phyloP scores from a whole-genome alignment of 768 basidiomycete genomes.

The Termitomyces sp. region DNA sequence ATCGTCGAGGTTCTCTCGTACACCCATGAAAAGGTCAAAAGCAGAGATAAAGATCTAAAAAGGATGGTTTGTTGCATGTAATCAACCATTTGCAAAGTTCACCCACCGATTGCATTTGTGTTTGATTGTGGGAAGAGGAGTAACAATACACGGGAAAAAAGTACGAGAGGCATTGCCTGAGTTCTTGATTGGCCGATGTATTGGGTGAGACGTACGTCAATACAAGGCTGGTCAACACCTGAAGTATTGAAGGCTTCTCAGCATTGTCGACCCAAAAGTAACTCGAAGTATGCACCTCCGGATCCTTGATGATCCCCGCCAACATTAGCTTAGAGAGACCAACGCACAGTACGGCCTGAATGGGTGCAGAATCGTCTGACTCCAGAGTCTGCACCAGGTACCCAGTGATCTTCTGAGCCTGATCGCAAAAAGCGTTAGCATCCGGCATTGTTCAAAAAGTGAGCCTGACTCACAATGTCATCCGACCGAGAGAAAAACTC shows the following conservation, averaged over 20 bases:
- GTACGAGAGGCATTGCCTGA: constrained; percentile 90
- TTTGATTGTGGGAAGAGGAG: constrained; percentile 76
- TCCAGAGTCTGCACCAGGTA: constrained; percentile 47
- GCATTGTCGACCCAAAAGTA: too few relatives aligned
- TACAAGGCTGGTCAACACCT: constrained; percentile 37
- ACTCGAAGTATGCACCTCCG: constrained; percentile 43
- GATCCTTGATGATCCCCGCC: constrained; percentile 76
- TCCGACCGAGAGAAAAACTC: constrained; percentile 57
- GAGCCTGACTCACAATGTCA: constrained; percentile 30
- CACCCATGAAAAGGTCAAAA: constrained; percentile 52
- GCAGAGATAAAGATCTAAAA: constrained; percentile 65
- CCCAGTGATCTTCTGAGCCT: constrained; percentile 37
- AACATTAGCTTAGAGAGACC: constrained; percentile 89
- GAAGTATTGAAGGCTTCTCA: neutral
- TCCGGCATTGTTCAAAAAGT: neutral
- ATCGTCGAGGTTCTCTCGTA: constrained; percentile 62
- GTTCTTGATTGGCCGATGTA: constrained; percentile 76
- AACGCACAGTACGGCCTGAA: constrained; percentile 74
- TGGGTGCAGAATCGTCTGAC: constrained; percentile 64
- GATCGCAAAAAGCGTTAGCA: neutral
- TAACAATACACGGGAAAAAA: constrained; percentile 96
- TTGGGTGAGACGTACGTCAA: constrained; percentile 80
- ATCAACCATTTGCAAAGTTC: neutral
- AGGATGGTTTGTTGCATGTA: neutral
- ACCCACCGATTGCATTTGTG: constrained; percentile 45